phyloP scores from a whole-genome alignment of 352 stramenopile genomes.

The Thalassiosira hispida region DNA sequence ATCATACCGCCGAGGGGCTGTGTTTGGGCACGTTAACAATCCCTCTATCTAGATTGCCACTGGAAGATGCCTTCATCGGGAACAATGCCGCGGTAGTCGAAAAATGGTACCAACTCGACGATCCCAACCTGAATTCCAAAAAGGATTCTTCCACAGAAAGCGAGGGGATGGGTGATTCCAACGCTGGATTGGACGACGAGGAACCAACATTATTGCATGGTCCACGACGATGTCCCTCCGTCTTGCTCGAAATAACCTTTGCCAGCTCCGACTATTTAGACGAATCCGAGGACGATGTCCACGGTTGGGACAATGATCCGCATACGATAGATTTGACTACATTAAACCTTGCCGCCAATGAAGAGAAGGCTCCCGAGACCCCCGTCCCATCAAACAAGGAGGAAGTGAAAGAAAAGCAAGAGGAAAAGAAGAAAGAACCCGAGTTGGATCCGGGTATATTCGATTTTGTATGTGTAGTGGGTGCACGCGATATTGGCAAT shows the following conservation, averaged over 20 bases:
- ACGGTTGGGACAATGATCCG: constrained; percentile 12
- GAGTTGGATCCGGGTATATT: constrained; percentile 73
- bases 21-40: constrained; percentile 70
- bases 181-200: constrained; percentile 20
- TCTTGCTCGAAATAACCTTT: constrained; percentile 82
- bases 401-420: constrained; percentile 11
- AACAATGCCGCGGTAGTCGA: constrained; percentile 59
- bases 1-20: constrained; percentile 25
- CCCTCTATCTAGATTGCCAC: constrained; percentile 63
- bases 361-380: neutral
- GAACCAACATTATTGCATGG: constrained; percentile 34
- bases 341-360: neutral
- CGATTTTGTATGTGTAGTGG: constrained; percentile 80
- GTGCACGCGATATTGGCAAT: constrained; percentile 76
- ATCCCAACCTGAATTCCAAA: constrained; percentile 20
- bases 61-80: constrained; percentile 52
- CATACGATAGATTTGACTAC: constrained; percentile 30
- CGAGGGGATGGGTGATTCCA: neutral
- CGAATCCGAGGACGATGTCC: constrained; percentile 73
- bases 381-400: constrained; percentile 18
- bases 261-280: constrained; percentile 62
- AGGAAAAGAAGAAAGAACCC: constrained; percentile 63
- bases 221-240: constrained; percentile 70
- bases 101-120: constrained; percentile 78
- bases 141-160: neutral